Evolutionary conservation across 345 rosid genomes (phyloP), one percentile per base, ranked within the genome.

Genomic region (Acer campestre): DNA sequence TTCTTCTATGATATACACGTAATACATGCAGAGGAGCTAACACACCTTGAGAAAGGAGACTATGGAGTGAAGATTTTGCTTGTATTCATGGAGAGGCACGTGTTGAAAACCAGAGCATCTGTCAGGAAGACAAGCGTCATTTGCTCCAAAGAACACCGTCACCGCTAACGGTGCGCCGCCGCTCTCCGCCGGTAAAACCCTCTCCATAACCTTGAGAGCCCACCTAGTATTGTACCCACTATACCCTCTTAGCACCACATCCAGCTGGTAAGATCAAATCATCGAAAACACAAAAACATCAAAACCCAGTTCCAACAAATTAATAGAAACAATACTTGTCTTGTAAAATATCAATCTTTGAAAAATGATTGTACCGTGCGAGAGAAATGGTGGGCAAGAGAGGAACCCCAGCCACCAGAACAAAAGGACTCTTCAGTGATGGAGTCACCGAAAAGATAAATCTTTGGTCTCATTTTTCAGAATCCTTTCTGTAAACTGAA

Each of bases 141-240:
- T 94, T 3, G 98, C 98, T 65, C 98, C 98, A 69, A 94, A 93
- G 80, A 95, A 93, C 68, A 95, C 87, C 22, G 98, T 87, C 42
- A 92, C 90, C 1, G 94, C 99, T 48, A 87, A 56, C 42, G 90
- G 87, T 18, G 79, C 83, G 20, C 83, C 77, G 64, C 55, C 78
- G 4, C 16, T 85, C 48, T 6, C 87, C 62, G 80, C 73, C 72
- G 90, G 92, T 18, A 95, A 91, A 8, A 87, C 91, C 81, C 74
- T 90, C 67, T 86, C 90, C 67, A 79, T 51, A 73, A 86, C 93
- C 87, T 85, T 90, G 49, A 88, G 58, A 12, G 96, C 97, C 99
- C 98, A 93, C 61, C 98, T 86, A 18, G 98, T 91, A 68, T 91
- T 93, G 79, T 93, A 93, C 49, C 98, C 98, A 75, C 92, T 91